These are phyloP conservation scores for Kazachstania bromeliacearum DNA, from an alignment of 805 yeast species.

Conservation along the genomic window DNA sequence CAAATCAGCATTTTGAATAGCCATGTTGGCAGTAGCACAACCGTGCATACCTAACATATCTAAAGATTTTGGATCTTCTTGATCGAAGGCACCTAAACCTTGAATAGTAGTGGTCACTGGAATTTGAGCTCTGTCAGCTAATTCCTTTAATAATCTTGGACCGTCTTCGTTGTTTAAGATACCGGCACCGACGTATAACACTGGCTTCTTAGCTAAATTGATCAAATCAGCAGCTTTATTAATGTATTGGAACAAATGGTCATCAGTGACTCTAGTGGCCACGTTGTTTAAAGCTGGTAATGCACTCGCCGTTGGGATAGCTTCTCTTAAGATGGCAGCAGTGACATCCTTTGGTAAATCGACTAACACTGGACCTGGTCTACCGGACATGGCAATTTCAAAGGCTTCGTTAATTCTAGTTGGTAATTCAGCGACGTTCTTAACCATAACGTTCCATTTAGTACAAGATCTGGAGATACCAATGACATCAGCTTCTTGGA, in stretches of 20 bases:
- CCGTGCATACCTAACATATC: constrained; percentile 99
- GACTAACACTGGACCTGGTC: constrained; percentile 97
- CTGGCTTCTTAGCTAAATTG: constrained; percentile 77
- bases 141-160: constrained; percentile 66
- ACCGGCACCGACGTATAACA: constrained; percentile 90
- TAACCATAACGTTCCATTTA: constrained; percentile 99
- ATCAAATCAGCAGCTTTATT: constrained; percentile 68
- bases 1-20: constrained; percentile 88
- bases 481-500: constrained; percentile 97
- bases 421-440: constrained; percentile 87
- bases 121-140: constrained; percentile 82
- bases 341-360: constrained; percentile 98
- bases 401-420: constrained; percentile 95
- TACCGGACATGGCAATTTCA: constrained; percentile 90
- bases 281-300: constrained; percentile 62
- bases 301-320: constrained; percentile 76
- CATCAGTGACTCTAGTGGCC: constrained; percentile 60
- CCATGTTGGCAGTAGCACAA: constrained; percentile 84
- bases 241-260: constrained; percentile 66
- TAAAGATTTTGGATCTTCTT: constrained; percentile 77
- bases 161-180: constrained; percentile 71
- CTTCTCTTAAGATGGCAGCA: constrained; percentile 74
- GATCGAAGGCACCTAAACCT: constrained; percentile 92
- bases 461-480: constrained; percentile 97
- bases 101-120: constrained; percentile 96